Conservation (phyloP, 257 asterid genomes). For the Petunia axillaris region DNA sequence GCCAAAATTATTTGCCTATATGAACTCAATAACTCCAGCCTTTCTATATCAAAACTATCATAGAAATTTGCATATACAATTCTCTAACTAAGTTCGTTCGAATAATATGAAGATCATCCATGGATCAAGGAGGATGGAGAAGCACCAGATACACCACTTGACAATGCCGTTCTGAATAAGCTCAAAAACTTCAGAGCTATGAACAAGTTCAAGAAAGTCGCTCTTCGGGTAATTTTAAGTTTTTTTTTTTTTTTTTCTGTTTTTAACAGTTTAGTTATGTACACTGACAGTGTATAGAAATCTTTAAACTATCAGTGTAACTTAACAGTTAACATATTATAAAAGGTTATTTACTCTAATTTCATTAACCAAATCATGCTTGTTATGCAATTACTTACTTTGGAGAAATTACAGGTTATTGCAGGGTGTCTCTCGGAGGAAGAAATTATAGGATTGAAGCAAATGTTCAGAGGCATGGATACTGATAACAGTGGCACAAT, state of each 20-base stretch:
- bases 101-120: conserved; percentile 51
- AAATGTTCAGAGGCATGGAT: conserved; percentile 73
- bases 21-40: too few species aligned
- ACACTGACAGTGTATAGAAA: too few species aligned
- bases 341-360: too few species aligned
- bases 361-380: too few species aligned
- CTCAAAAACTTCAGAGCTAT: conserved; percentile 64
- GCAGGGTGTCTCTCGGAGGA: conserved; percentile 73
- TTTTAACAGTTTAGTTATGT: too few species aligned
- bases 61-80: not conserved
- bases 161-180: conserved; percentile 57
- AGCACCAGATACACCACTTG: conserved; percentile 68
- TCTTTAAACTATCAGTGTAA: too few species aligned
- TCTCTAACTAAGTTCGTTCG: not conserved
- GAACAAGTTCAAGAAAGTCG: conserved; percentile 74
- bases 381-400: not conserved
- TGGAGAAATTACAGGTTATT: conserved; percentile 45
- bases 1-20: too few species aligned
- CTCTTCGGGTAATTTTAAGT: conserved; percentile 47
- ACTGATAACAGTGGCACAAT: conserved; percentile 67
- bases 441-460: conserved; percentile 66
- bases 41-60: too few species aligned
- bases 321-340: too few species aligned
- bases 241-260: too few species aligned
- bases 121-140: conserved; percentile 82